phyloP scores from a whole-genome alignment of 306 rosid species.

The Pyrus bretschneideri region DNA sequence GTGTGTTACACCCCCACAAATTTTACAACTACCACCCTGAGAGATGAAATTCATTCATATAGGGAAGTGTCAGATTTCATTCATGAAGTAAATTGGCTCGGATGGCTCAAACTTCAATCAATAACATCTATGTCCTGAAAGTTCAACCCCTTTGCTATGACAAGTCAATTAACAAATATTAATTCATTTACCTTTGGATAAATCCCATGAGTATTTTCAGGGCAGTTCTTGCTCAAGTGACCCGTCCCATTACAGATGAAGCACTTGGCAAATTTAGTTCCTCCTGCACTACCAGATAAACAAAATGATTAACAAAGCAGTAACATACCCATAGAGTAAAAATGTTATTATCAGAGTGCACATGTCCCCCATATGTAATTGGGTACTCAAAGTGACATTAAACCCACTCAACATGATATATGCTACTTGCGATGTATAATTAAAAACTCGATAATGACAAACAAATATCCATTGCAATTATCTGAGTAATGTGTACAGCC shows the following conservation, averaged over 20 bases:
- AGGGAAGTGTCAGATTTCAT: slow-evolving; percentile 11
- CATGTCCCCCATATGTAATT: not conserved
- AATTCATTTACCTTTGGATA: slow-evolving; percentile 70
- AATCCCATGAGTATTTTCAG: slow-evolving; percentile 79
- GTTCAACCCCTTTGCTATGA: not conserved
- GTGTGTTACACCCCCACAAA: slow-evolving; percentile 90
- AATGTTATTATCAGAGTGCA: not conserved
- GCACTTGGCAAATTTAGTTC: slow-evolving; percentile 81
- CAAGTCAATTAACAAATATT: not conserved
- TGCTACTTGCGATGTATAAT: not conserved
- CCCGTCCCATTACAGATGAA: slow-evolving; percentile 79
- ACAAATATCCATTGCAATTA: not conserved
- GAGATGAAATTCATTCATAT: not conserved
- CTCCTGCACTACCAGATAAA: slow-evolving; percentile 52
- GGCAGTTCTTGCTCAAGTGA: slow-evolving; percentile 88
- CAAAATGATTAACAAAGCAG: slow-evolving; percentile 2
- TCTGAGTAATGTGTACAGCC: too few species aligned
- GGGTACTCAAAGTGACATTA: not conserved
- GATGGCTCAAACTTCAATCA: slow-evolving; percentile 2
- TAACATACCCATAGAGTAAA: not conserved
- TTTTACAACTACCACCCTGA: slow-evolving; percentile 93
- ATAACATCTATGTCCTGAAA: too few species aligned
- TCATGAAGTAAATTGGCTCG: not conserved
- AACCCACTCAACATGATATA: not conserved
- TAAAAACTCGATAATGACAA: not conserved